phyloP scores from a whole-genome alignment of 1,139 yeast genomes.

The Geotrichum siamense region DNA sequence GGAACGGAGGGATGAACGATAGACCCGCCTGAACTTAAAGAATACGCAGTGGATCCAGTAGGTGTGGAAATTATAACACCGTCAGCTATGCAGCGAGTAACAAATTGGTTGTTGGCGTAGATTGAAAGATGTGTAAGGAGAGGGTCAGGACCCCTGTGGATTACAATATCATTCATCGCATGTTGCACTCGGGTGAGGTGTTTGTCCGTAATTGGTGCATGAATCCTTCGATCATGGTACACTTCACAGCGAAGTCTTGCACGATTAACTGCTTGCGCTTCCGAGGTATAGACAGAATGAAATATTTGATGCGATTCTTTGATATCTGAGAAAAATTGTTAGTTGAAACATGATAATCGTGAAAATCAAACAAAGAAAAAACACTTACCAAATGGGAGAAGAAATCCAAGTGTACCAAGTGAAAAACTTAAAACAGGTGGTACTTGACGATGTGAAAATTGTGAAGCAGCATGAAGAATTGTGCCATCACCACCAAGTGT shows the following conservation, averaged over 20 bases:
- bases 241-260: conserved; percentile 69
- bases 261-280: conserved; percentile 66
- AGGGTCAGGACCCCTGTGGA: conserved; percentile 86
- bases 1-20: conserved; percentile 86
- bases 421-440: conserved; percentile 90
- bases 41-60: conserved; percentile 93
- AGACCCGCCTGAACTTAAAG: conserved; percentile 84
- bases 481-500: conserved; percentile 97
- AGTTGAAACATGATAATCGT: neutral
- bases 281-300: conserved; percentile 53
- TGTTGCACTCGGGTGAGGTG: conserved; percentile 33
- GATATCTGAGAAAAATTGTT: conserved; percentile 40
- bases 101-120: conserved; percentile 67
- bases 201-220: conserved; percentile 10
- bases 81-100: conserved; percentile 88
- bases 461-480: conserved; percentile 60
- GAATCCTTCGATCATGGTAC: conserved; percentile 16
- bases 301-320: conserved; percentile 55
- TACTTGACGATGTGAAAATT: conserved; percentile 52
- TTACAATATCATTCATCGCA: conserved; percentile 86
- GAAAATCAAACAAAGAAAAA: neutral
- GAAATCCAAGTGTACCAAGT: conserved; percentile 84
- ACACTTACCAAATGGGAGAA: conserved; percentile 60
- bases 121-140: conserved; percentile 78
- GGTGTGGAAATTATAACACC: conserved; percentile 84